Percentiles rank a stretch among this genome's conserved stretches.
Evolutionary conservation across 2,329 filamentous ascomycete genomes (phyloP).

Genomic region (Neonectria faginata): DNA sequence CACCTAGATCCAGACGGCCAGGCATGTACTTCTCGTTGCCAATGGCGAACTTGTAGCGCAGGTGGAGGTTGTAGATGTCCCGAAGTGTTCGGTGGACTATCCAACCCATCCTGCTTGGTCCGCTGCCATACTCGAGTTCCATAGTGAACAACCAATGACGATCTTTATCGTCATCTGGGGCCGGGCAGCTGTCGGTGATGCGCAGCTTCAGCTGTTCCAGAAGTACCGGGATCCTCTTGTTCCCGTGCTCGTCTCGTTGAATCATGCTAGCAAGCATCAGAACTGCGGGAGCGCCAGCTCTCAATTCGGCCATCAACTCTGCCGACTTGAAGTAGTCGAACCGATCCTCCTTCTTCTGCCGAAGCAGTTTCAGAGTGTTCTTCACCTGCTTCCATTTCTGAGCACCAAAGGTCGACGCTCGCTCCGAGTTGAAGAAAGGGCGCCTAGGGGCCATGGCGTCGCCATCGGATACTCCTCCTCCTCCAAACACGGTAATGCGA

Average conservation of each 20-base stretch:
- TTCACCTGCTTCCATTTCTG: slow-evolving; percentile 96
- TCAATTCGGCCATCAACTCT: slow-evolving; percentile 93
- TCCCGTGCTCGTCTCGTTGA: slow-evolving; percentile 94
- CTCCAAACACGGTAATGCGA: slow-evolving; percentile 73
- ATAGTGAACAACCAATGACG: slow-evolving; percentile 90
- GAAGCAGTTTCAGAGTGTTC: slow-evolving; percentile 82
- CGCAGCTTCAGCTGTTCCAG: slow-evolving; percentile 93
- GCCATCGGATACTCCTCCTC: slow-evolving; percentile 73
- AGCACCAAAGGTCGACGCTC: slow-evolving; percentile 78
- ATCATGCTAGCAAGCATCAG: slow-evolving; percentile 98
- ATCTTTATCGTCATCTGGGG: slow-evolving; percentile 71
- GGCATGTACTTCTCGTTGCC: slow-evolving; percentile 86
- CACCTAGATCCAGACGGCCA: slow-evolving; percentile 72
- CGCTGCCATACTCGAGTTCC: slow-evolving; percentile 95
- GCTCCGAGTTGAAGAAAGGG: slow-evolving; percentile 71
- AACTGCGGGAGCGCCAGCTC: slow-evolving; percentile 91
- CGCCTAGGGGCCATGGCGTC: slow-evolving; percentile 68
- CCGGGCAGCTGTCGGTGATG: slow-evolving; percentile 81
- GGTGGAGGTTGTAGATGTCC: slow-evolving; percentile 92
- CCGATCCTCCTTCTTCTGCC: slow-evolving; percentile 85
- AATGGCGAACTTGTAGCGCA: slow-evolving; percentile 90
- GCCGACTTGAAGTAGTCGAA: slow-evolving; percentile 96
- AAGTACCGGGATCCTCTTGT: slow-evolving; percentile 93
- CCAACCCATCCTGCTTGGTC: slow-evolving; percentile 97
- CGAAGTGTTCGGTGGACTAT: slow-evolving; percentile 86